A percentile compares a stretch with the other conserved stretches of the same genome.
phyloP scores from a whole-genome alignment of 495 filamentous ascomycete genomes.

The Aspergillus biplanus region DNA sequence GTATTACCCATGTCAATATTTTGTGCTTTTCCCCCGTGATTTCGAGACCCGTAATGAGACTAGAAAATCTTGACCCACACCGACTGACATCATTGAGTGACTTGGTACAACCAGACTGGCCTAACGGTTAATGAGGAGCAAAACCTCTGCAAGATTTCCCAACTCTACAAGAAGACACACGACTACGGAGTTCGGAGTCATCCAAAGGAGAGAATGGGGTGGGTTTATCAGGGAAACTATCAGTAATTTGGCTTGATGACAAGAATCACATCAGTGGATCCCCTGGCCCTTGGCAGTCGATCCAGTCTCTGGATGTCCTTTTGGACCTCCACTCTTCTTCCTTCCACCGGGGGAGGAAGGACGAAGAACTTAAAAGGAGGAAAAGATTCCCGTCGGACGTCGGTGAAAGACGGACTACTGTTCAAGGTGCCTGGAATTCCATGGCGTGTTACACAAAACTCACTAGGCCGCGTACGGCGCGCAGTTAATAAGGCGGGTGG shows the following conservation, averaged over 20 bases:
- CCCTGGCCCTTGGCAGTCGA: constrained; percentile 18
- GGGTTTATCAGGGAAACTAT: neutral
- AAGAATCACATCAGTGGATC: constrained; percentile 25
- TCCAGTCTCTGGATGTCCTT: constrained; percentile 1
- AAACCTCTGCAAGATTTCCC: too few relatives aligned
- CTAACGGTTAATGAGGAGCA: neutral
- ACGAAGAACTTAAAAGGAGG: too few relatives aligned
- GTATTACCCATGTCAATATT: neutral
- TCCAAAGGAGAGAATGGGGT: neutral
- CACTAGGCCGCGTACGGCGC: constrained; percentile 13
- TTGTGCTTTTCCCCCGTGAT: neutral
- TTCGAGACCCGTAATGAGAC: neutral
- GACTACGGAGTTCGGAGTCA: too few relatives aligned
- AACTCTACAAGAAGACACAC: too few relatives aligned
- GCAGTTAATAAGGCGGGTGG: constrained; percentile 3
- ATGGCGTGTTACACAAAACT: constrained; percentile 10
- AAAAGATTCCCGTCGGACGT: too few relatives aligned
- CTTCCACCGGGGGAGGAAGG: neutral
- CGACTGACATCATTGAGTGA: constrained; percentile 21
- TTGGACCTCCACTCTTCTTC: neutral
- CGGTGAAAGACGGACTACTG: neutral
- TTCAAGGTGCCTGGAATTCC: constrained; percentile 1
- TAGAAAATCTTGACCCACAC: constrained; percentile 13
- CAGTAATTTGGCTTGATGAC: constrained; percentile 8
- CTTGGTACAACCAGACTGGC: constrained; percentile 5